A percentile compares a stretch with the other conserved stretches of the same genome.
phyloP scores from a whole-genome alignment of 2,329 filamentous ascomycete genomes.

The Taxawa tesnikishii region DNA sequence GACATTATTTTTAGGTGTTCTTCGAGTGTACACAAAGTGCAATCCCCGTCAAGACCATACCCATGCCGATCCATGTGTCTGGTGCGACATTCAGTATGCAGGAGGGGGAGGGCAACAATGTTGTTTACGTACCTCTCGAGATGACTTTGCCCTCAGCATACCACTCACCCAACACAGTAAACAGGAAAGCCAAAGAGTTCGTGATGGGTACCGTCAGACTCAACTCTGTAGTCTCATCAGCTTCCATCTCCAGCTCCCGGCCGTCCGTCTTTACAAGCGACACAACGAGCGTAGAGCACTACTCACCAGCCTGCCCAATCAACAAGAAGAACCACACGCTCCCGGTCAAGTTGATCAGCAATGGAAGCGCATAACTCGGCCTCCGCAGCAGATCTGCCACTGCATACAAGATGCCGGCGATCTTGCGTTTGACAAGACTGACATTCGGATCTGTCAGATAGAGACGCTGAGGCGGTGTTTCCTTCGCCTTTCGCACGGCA shows the following conservation, averaged over 20 bases:
- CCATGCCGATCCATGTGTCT: slow-evolving; percentile 81
- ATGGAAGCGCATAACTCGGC: slow-evolving; percentile 71
- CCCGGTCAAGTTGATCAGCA: slow-evolving; percentile 80
- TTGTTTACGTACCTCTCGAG: slow-evolving; percentile 49
- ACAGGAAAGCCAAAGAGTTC: slow-evolving; percentile 89
- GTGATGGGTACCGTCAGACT: slow-evolving; percentile 91
- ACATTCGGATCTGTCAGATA: slow-evolving; percentile 29
- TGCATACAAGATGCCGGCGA: slow-evolving; percentile 57
- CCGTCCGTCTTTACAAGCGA: too few relatives aligned
- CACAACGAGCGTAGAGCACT: too few relatives aligned
- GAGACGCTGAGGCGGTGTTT: slow-evolving; percentile 32
- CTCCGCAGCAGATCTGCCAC: slow-evolving; percentile 68
- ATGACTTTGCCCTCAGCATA: slow-evolving; percentile 89
- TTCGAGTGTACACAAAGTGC: slow-evolving; percentile 63
- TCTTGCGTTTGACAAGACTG: slow-evolving; percentile 50
- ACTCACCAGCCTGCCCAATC: slow-evolving; percentile 80
- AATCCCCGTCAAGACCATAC: slow-evolving; percentile 66
- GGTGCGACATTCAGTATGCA: slow-evolving; percentile 10
- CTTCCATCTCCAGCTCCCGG: background rate
- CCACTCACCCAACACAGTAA: slow-evolving; percentile 91
- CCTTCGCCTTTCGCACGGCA: slow-evolving; percentile 45
- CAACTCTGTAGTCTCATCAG: slow-evolving; percentile 46
- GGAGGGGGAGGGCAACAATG: background rate
- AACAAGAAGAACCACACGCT: slow-evolving; percentile 95
- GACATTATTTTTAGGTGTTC: slow-evolving; percentile 14